Conservation (phyloP, 2,329 filamentous ascomycete genomes). For the Ampelomyces quisqualis region DNA sequence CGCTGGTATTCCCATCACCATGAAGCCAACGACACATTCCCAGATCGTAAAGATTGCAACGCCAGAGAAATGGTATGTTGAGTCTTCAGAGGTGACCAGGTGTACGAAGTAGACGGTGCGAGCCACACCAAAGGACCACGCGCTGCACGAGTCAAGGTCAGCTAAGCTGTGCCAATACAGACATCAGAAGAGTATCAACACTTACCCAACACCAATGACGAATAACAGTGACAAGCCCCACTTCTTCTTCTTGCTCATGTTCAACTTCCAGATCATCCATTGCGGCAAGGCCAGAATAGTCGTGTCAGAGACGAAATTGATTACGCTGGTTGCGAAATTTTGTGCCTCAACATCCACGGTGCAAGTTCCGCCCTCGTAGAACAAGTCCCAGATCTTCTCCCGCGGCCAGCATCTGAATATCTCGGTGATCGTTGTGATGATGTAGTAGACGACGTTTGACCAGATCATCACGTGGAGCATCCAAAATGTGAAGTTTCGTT, state of each 20-base stretch:
- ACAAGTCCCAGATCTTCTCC: constrained; percentile 12
- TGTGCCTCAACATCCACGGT: constrained; percentile 25
- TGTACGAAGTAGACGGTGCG: not conserved
- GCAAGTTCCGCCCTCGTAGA: constrained; percentile 25
- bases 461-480: constrained; percentile 4
- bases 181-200: not conserved
- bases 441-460: constrained; percentile 2
- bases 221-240: constrained; percentile 1
- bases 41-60: not conserved
- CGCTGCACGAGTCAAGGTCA: not conserved
- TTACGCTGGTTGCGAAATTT: constrained; percentile 32
- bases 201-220: not conserved
- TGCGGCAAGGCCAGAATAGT: constrained; percentile 41
- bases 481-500: constrained; percentile 3
- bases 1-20: not conserved
- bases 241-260: constrained; percentile 36
- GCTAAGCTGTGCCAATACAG: not conserved
- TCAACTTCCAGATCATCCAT: constrained; percentile 37
- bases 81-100: not conserved
- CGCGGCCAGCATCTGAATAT: constrained; percentile 3
- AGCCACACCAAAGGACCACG: not conserved
- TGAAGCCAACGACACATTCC: not conserved
- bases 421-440: not conserved
- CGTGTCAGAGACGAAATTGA: constrained; percentile 39
- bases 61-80: not conserved